These are phyloP conservation scores for Aspergillus pseudoglaucus DNA, from an alignment of 2,329 filamentous ascomycete species.

Conservation along the genomic window DNA sequence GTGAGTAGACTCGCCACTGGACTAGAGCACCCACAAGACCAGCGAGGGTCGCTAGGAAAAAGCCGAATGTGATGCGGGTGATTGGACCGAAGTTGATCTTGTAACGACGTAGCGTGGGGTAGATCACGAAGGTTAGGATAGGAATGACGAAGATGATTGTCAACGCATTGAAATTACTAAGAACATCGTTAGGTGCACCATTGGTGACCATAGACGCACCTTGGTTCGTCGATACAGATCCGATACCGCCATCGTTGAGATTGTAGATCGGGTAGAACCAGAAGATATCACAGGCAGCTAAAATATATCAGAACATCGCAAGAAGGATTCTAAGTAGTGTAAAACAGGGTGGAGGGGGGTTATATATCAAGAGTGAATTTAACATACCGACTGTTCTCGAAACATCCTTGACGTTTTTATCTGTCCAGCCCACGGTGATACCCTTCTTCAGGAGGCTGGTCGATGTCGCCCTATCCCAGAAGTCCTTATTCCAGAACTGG, in stretches of 20 bases:
- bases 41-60: slow-evolving; percentile 44
- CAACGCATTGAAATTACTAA: slow-evolving; percentile 47
- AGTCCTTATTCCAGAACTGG: slow-evolving; percentile 25
- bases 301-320: no score
- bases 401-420: slow-evolving; percentile 32
- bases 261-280: slow-evolving; percentile 34
- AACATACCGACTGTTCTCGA: slow-evolving; percentile 20
- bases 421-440: slow-evolving; percentile 26
- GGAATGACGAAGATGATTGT: slow-evolving; percentile 44
- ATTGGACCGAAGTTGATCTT: slow-evolving; percentile 45
- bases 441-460: slow-evolving; percentile 22
- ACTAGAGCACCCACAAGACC: slow-evolving; percentile 34
- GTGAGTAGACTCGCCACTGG: slow-evolving; percentile 43
- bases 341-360: neutral
- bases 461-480: slow-evolving; percentile 31
- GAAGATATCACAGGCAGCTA: slow-evolving; percentile 31
- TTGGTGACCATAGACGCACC: slow-evolving; percentile 45
- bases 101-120: slow-evolving; percentile 38
- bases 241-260: slow-evolving; percentile 44
- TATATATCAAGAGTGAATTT: no score
- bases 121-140: slow-evolving; percentile 44
- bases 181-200: slow-evolving; percentile 47
- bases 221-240: slow-evolving; percentile 44
- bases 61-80: slow-evolving; percentile 46
- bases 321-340: neutral